Evolutionary conservation across 192 early-diverging fungal species (phyloP).

Genomic region (Coemansia sp.): DNA sequence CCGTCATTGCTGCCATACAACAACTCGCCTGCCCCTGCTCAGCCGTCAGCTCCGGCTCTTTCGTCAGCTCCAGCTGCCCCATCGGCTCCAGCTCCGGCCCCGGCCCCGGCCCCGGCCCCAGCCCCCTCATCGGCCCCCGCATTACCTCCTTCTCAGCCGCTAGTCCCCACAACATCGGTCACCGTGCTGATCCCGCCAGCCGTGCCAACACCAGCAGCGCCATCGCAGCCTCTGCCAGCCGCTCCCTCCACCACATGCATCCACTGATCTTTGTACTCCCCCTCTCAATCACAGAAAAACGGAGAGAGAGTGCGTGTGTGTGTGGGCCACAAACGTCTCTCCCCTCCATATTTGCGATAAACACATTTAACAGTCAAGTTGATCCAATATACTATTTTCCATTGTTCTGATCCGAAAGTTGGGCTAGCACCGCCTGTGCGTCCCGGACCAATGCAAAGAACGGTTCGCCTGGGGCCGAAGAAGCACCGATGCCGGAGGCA

Average conservation of each 20-base stretch:
- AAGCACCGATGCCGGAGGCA: not conserved
- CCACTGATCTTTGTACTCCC: conserved; percentile 3
- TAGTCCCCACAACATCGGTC: conserved; percentile 9
- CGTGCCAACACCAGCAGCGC: not conserved
- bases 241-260: conserved; percentile 10
- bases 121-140: no score
- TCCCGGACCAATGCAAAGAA: not conserved
- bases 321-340: no score
- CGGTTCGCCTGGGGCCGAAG: not conserved
- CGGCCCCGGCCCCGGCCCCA: no score
- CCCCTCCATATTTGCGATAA: not conserved
- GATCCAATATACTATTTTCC: not conserved
- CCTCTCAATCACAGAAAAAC: no score
- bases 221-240: conserved; percentile 7
- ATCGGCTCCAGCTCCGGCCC: conserved; percentile 9
- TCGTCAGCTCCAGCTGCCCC: not conserved
- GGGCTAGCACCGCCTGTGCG: not conserved
- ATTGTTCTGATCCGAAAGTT: not conserved
- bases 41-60: conserved; percentile 11
- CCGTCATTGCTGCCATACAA: conserved; percentile 17
- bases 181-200: conserved; percentile 6
- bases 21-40: conserved; percentile 10
- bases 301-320: no score
- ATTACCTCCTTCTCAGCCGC: no score
- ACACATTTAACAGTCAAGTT: no score